phyloP scores from a whole-genome alignment of 2,329 filamentous ascomycete genomes.

The Ceratocystis smalleyi region DNA sequence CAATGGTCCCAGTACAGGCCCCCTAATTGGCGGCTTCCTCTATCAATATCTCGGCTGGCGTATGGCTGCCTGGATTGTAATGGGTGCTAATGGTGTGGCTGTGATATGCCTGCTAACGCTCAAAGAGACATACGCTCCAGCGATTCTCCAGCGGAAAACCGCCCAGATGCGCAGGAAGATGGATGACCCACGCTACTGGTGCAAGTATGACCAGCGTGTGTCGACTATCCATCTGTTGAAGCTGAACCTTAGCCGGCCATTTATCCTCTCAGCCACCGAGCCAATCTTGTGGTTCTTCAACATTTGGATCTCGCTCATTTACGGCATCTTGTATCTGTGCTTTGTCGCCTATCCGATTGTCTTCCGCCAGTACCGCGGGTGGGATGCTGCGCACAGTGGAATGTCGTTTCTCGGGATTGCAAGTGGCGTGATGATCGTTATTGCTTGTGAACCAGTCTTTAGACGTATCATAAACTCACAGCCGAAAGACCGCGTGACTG shows the following conservation, averaged over 20 bases:
- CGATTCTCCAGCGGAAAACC: slow-evolving; percentile 51
- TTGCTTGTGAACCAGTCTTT: slow-evolving; percentile 53
- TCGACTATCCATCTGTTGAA: slow-evolving; percentile 53
- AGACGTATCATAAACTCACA: slow-evolving; percentile 65
- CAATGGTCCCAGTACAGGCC: slow-evolving; percentile 44
- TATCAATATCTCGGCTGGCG: slow-evolving; percentile 65
- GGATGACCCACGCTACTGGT: slow-evolving; percentile 60
- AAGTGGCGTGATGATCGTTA: slow-evolving; percentile 45
- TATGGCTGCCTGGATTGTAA: slow-evolving; percentile 69
- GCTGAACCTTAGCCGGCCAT: slow-evolving; percentile 60
- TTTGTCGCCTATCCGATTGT: slow-evolving; percentile 85
- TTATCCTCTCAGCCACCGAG: slow-evolving; percentile 62
- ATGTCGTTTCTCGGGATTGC: slow-evolving; percentile 61
- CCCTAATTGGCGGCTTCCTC: slow-evolving; percentile 55
- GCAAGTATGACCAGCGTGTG: slow-evolving; percentile 58
- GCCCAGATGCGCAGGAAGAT: slow-evolving; percentile 49
- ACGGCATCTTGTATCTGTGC: slow-evolving; percentile 75
- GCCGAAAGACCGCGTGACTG: slow-evolving; percentile 57
- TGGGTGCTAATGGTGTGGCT: slow-evolving; percentile 53
- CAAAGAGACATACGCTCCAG: slow-evolving; percentile 63
- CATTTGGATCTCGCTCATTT: slow-evolving; percentile 64
- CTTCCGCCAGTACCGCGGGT: slow-evolving; percentile 59
- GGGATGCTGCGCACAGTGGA: slow-evolving; percentile 57
- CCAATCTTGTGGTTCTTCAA: slow-evolving; percentile 64
- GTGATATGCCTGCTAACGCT: slow-evolving; percentile 43